These are phyloP conservation scores for Fusarium humuli DNA, from an alignment of 2,329 filamentous ascomycete genomes.

Conservation along the genomic window DNA sequence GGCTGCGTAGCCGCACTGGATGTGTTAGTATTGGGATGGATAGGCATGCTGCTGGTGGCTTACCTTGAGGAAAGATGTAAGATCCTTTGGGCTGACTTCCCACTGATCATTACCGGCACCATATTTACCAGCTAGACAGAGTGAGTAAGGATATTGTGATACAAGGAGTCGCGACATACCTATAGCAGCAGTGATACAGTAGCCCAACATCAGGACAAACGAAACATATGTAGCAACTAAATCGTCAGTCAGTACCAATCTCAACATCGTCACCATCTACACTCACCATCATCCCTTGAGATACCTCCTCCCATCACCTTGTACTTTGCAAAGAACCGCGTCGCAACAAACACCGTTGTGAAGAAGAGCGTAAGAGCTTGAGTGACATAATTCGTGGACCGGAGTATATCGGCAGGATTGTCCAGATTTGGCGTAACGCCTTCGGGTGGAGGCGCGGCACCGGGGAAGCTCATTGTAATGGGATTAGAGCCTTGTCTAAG, in stretches of 20 bases:
- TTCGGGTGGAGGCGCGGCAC: constrained; percentile 22
- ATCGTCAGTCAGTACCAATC: not conserved
- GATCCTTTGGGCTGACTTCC: constrained; percentile 43
- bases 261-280: not conserved
- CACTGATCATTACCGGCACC: constrained; percentile 35
- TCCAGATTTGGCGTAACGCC: constrained; percentile 28
- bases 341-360: constrained; percentile 14
- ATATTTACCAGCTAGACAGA: constrained; percentile 8
- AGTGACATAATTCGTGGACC: constrained; percentile 32
- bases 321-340: constrained; percentile 27
- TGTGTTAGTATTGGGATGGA: not conserved
- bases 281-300: constrained; percentile 34
- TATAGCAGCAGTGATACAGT: constrained; percentile 26
- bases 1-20: constrained; percentile 55
- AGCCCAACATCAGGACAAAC: constrained; percentile 33
- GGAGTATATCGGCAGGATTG: constrained; percentile 23
- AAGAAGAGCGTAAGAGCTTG: constrained; percentile 28
- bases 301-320: constrained; percentile 25
- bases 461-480: constrained; percentile 27
- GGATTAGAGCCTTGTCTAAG: not conserved
- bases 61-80: constrained; percentile 53
- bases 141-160: not conserved
- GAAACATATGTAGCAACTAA: constrained; percentile 32
- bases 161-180: not conserved
- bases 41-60: not conserved